A percentile compares a stretch with the other conserved stretches of the same genome.
phyloP scores from a whole-genome alignment of 345 rosid genomes.

The Populus alba region DNA sequence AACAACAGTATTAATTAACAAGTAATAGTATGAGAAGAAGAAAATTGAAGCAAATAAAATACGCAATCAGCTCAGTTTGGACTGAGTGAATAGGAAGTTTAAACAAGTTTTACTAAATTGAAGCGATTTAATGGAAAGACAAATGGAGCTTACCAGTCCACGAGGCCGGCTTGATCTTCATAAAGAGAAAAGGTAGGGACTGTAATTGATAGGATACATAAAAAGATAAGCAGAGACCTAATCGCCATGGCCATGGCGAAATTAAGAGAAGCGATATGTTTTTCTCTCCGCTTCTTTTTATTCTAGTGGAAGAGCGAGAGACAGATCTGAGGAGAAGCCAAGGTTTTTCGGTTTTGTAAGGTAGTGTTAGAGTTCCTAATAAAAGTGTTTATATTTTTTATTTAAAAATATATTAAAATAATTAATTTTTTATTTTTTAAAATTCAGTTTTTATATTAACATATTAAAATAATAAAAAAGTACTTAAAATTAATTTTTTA shows the following conservation, averaged over 20 bases:
- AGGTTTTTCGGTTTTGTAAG: not conserved
- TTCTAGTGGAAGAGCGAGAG: not conserved
- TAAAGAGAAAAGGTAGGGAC: conserved; percentile 52
- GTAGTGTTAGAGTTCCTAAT: too few relatives aligned
- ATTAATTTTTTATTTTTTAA: too few relatives aligned
- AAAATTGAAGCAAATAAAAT: not conserved
- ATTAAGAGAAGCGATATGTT: not conserved
- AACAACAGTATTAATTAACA: not conserved
- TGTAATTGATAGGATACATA: conserved; percentile 43
- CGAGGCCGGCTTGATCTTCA: conserved; percentile 96
- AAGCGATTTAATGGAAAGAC: not conserved
- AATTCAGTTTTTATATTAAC: too few relatives aligned
- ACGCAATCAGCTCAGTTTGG: not conserved
- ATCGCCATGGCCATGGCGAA: conserved; percentile 56
- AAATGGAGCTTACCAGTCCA: conserved; percentile 66
- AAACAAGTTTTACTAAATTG: not conserved
- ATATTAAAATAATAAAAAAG: too few relatives aligned
- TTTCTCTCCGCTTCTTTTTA: not conserved
- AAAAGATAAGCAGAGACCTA: conserved; percentile 34
- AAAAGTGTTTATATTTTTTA: too few relatives aligned
- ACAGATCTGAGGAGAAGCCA: conserved; percentile 12
- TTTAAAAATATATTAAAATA: too few relatives aligned
- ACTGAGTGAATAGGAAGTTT: not conserved
- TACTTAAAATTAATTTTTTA: too few relatives aligned
- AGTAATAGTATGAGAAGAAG: not conserved